Evolutionary conservation across 2,329 filamentous ascomycete genomes (phyloP), one percentile per base, ranked within the genome.

Genomic region (Hymenoscyphus linearis): DNA sequence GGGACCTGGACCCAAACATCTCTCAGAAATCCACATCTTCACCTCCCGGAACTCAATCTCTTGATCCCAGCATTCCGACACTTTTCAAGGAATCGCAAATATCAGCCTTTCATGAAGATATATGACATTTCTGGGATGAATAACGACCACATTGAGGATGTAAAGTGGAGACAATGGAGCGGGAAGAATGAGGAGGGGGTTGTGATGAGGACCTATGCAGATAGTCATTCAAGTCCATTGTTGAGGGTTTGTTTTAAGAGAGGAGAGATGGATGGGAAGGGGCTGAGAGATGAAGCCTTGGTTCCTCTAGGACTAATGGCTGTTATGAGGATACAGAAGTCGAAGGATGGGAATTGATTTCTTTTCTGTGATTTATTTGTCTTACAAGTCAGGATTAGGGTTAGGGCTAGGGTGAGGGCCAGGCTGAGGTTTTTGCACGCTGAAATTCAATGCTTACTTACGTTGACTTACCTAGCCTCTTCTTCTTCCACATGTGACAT

Each of bases 31-130:
- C 55, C 55, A 12, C 55, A 57, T 36, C 34, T 34, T 2, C 6
- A 6, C 12, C 27, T 57, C 25, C 55, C 55, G 0, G 55, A 57
- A 12, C 37, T 57, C 13, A 47, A 57, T 3, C 37, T 57, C 18
- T 14, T 44, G 2, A 57, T 57, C 12, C 35, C 55, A 9, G 9
- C 18, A 4, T 25, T 57, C n/a, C 37, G 18, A 3, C 14, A 47
- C 35, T 44, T 57, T 18, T 4, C 12, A 22, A 27, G 16, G 25
- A 26, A 27, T 4, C 16, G 36, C 5, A 16, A 57, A 14, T 57
- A 35, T 14, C 34, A 57, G 16, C 55, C 55, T 13, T 57, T 44
- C 37, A 57, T 57, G 55, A 57, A 27, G 26, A 36, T 57, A 4
- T 57, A 27, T 4, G 26, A 36, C 14, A 57, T 22, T 3, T 27